Evolutionary conservation across 2,329 filamentous ascomycete species (phyloP).

Genomic region (Alternaria metachromatica): DNA sequence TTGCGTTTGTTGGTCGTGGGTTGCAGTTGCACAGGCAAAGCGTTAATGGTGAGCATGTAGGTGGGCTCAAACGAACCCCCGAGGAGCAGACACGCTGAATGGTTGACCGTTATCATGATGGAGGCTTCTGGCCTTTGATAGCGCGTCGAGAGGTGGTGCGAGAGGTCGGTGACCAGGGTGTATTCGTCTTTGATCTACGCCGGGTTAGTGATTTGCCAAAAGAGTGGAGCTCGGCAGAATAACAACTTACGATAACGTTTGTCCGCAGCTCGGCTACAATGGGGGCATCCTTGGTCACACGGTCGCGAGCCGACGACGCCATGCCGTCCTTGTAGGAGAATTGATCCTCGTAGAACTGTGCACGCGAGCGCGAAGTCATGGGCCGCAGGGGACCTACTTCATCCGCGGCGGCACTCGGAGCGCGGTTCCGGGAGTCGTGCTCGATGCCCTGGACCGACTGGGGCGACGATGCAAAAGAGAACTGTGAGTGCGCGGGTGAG

Average conservation of each 20-base stretch:
- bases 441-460: constrained; percentile 36
- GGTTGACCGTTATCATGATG: constrained; percentile 77
- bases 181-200: constrained; percentile 75
- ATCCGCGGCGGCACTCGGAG: constrained; percentile 28
- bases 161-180: constrained; percentile 75
- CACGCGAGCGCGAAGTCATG: constrained; percentile 32
- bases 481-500: constrained; percentile 46
- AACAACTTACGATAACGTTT: constrained; percentile 58
- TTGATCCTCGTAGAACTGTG: constrained; percentile 48
- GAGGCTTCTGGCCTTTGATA: constrained; percentile 77
- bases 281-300: constrained; percentile 54
- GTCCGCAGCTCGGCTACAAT: constrained; percentile 57
- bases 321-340: constrained; percentile 47
- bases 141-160: constrained; percentile 73
- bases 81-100: constrained; percentile 76
- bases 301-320: constrained; percentile 48
- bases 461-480: constrained; percentile 47
- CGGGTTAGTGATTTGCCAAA: constrained; percentile 26
- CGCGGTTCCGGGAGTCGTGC: constrained; percentile 16
- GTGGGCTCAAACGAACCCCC: constrained; percentile 78
- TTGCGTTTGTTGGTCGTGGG: constrained; percentile 82
- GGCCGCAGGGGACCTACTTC: constrained; percentile 24
- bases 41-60: constrained; percentile 77
- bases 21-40: constrained; percentile 71
- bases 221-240: constrained; percentile 14